These are phyloP conservation scores for Phytopythium vexans DNA, from an alignment of 352 stramenopile species.

Conservation along the genomic window DNA sequence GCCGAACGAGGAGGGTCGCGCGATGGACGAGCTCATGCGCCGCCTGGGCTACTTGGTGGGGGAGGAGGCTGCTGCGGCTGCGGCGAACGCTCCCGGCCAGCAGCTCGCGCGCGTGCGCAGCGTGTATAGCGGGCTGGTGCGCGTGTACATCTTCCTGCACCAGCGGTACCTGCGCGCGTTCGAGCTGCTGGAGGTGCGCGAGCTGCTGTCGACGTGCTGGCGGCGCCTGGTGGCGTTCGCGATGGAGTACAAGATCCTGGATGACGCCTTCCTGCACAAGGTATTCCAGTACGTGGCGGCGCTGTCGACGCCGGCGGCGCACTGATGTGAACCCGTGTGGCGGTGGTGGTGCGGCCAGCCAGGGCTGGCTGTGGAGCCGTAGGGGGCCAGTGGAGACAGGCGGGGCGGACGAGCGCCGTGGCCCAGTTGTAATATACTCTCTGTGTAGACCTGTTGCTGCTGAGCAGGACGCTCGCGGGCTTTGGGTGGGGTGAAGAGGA, in stretches of 20 bases:
- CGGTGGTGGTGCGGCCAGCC: neutral
- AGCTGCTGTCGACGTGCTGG: conserved; percentile 53
- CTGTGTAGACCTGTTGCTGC: too few species aligned
- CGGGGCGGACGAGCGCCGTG: neutral
- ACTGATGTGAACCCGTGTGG: neutral
- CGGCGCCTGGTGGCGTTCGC: conserved; percentile 60
- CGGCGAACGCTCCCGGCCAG: conserved; percentile 8
- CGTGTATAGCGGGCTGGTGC: conserved; percentile 59
- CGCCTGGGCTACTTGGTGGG: conserved; percentile 29
- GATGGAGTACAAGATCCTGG: conserved; percentile 57
- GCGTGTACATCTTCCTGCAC: conserved; percentile 68
- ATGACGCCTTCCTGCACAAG: conserved; percentile 51
- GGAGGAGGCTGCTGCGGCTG: conserved; percentile 7
- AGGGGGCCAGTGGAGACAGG: neutral
- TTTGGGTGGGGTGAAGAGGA: too few species aligned
- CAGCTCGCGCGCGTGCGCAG: conserved; percentile 38
- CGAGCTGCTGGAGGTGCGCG: conserved; percentile 50
- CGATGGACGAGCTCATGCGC: conserved; percentile 59
- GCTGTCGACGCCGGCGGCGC: conserved; percentile 22
- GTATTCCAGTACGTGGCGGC: conserved; percentile 50
- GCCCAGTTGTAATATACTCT: too few species aligned
- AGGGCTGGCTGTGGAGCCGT: neutral
- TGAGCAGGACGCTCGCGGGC: too few species aligned
- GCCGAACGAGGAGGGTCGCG: conserved; percentile 32
- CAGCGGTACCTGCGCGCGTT: conserved; percentile 53